A percentile compares a stretch with the other conserved stretches of the same genome.
Evolutionary conservation across 352 stramenopile genomes (phyloP).

Genomic region (Thraustochytrium striatum): DNA sequence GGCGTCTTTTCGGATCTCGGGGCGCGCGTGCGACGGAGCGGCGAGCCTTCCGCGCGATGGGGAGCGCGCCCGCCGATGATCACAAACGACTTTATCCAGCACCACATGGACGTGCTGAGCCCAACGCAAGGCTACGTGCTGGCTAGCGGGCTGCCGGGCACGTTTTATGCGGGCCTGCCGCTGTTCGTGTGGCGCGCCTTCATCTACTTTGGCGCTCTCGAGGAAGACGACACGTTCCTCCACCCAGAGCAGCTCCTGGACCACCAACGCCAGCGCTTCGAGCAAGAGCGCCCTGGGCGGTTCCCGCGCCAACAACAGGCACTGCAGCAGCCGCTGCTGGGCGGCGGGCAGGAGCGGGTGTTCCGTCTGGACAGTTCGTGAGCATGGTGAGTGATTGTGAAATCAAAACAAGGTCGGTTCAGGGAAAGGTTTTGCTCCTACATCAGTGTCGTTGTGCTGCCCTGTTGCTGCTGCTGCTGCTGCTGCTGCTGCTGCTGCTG

Average conservation of each 20-base stretch:
- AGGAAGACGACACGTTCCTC: no score
- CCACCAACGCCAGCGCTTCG: no score
- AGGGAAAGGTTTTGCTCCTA: not conserved
- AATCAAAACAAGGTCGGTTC: no score
- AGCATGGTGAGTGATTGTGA: no score
- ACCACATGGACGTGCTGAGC: not conserved
- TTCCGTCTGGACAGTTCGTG: no score
- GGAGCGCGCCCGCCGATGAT: not conserved
- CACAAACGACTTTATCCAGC: not conserved
- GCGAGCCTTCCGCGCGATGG: not conserved
- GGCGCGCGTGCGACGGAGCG: not conserved
- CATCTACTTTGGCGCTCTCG: not conserved
- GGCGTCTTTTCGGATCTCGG: no score
- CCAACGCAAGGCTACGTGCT: not conserved
- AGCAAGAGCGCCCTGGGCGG: no score
- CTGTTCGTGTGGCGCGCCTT: not conserved
- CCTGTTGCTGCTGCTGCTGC: not conserved
- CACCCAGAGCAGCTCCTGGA: no score
- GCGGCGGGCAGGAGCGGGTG: no score
- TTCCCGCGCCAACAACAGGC: no score
- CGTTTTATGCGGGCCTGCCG: constrained; percentile 5
- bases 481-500: not conserved
- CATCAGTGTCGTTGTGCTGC: not conserved
- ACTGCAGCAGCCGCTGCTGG: no score
- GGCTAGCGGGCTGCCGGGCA: not conserved